Evolutionary conservation across 768 basidiomycete species (phyloP).

Genomic region (Royoungia palumana): DNA sequence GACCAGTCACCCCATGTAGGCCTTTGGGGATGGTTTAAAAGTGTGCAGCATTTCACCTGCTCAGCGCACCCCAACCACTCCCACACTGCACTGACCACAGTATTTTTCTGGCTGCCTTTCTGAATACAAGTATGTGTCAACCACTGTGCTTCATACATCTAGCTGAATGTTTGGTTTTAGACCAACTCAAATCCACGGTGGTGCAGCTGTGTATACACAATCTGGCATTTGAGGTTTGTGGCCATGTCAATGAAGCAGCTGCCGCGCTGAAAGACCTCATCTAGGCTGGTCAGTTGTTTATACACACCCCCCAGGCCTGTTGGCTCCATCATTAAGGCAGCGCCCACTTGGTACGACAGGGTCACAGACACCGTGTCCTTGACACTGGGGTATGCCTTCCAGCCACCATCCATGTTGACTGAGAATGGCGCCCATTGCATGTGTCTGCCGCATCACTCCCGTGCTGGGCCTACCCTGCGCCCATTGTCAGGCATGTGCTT

Average conservation of each 20-base stretch:
- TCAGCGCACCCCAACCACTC: neutral
- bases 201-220: slow-evolving; percentile 53
- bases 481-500: too few species aligned
- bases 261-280: slow-evolving; percentile 47
- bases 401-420: too few species aligned
- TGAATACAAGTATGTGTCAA: slow-evolving; percentile 41
- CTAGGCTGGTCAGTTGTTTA: slow-evolving; percentile 41
- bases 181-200: slow-evolving; percentile 47
- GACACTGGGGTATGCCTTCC: too few species aligned
- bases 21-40: slow-evolving; percentile 48
- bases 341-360: too few species aligned
- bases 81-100: slow-evolving; percentile 20
- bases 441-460: too few species aligned
- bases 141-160: neutral
- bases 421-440: too few species aligned
- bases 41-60: slow-evolving; percentile 18
- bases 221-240: slow-evolving; percentile 44
- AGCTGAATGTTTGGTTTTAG: slow-evolving; percentile 23
- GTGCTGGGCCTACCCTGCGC: too few species aligned
- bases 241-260: slow-evolving; percentile 49
- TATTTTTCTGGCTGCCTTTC: slow-evolving; percentile 50
- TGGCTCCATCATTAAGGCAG: slow-evolving; percentile 30
- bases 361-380: too few species aligned
- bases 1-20: slow-evolving; percentile 44
- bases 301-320: neutral